phyloP scores from a whole-genome alignment of 306 rosid species.

The Mucuna pruriens region DNA sequence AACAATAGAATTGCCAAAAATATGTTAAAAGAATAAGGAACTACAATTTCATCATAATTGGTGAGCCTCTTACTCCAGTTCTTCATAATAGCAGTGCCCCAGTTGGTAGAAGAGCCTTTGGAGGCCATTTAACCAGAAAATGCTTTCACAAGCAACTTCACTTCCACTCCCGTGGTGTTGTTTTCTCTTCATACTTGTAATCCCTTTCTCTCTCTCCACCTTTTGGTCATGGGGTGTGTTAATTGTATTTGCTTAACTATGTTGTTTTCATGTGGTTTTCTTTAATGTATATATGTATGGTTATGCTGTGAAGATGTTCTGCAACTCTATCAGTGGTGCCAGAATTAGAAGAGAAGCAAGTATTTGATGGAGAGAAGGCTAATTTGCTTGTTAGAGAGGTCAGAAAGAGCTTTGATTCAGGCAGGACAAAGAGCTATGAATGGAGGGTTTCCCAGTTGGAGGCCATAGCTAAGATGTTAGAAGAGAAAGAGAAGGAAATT shows the following conservation, averaged over 20 bases:
- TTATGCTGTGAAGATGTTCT: slow-evolving; percentile 50
- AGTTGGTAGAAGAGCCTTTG: slow-evolving; percentile 43
- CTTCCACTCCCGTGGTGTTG: slow-evolving; percentile 27
- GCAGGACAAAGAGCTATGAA: slow-evolving; percentile 74
- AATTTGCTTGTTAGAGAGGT: slow-evolving; percentile 58
- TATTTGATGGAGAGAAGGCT: slow-evolving; percentile 57
- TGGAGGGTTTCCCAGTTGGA: slow-evolving; percentile 78
- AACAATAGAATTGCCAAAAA: slow-evolving; percentile 3
- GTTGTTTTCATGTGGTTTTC: neutral
- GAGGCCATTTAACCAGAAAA: slow-evolving; percentile 35
- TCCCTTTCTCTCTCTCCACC: slow-evolving; percentile 7
- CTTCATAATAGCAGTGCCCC: slow-evolving; percentile 39
- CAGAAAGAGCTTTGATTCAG: slow-evolving; percentile 57
- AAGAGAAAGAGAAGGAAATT: slow-evolving; percentile 70
- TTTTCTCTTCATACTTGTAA: slow-evolving; percentile 49
- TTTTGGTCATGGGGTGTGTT: slow-evolving; percentile 14
- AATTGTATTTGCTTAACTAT: slow-evolving; percentile 14
- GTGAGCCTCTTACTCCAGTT: slow-evolving; percentile 13
- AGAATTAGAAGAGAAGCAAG: slow-evolving; percentile 50
- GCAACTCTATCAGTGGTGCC: slow-evolving; percentile 52
- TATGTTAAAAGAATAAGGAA: neutral
- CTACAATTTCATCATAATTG: neutral
- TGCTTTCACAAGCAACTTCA: slow-evolving; percentile 45
- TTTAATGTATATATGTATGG: neutral
- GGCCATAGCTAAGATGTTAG: slow-evolving; percentile 67